A percentile compares a stretch with the other conserved stretches of the same genome.
These are phyloP conservation scores for Rhizophagus sp. DNA, from an alignment of 192 early-diverging fungal species.

Conservation along the genomic window DNA sequence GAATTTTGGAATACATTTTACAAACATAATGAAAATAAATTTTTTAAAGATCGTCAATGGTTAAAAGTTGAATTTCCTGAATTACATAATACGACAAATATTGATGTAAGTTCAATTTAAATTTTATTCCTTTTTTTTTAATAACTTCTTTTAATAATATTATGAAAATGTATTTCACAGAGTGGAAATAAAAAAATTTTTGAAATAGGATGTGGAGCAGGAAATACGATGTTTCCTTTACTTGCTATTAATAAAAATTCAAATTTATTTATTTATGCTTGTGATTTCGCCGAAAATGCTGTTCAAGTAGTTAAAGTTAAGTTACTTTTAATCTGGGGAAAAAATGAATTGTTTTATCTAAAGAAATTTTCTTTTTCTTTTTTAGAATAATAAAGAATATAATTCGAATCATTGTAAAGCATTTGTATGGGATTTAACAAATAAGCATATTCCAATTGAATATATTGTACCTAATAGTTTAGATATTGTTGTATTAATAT, in stretches of 20 bases:
- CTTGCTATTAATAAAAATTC: constrained; percentile 73
- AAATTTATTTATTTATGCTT: constrained; percentile 87
- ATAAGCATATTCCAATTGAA: constrained; percentile 60
- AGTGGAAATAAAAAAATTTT: constrained; percentile 65
- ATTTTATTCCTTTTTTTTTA: not conserved
- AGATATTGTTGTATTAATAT: constrained; percentile 89
- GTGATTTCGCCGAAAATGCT: constrained; percentile 89
- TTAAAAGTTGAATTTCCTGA: constrained; percentile 92
- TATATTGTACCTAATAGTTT: constrained; percentile 52
- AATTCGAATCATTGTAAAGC: constrained; percentile 70
- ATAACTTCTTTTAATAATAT: not conserved
- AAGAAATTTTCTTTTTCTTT: not conserved
- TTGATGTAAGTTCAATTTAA: constrained; percentile 39
- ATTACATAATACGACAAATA: constrained; percentile 57
- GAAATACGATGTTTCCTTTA: constrained; percentile 94
- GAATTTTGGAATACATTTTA: constrained; percentile 82
- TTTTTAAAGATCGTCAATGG: constrained; percentile 99
- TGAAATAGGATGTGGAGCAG: constrained; percentile 98
- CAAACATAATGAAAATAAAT: constrained; percentile 80
- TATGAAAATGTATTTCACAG: constrained; percentile 30
- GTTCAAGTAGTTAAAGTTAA: constrained; percentile 88
- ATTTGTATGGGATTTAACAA: constrained; percentile 96
- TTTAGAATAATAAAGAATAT: constrained; percentile 63
- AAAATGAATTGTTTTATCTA: not conserved
- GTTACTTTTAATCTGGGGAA: not conserved